A percentile compares a stretch with the other conserved stretches of the same genome.
These are phyloP conservation scores for Phaeolepiota aurea DNA, from an alignment of 768 basidiomycete genomes.

Conservation along the genomic window DNA sequence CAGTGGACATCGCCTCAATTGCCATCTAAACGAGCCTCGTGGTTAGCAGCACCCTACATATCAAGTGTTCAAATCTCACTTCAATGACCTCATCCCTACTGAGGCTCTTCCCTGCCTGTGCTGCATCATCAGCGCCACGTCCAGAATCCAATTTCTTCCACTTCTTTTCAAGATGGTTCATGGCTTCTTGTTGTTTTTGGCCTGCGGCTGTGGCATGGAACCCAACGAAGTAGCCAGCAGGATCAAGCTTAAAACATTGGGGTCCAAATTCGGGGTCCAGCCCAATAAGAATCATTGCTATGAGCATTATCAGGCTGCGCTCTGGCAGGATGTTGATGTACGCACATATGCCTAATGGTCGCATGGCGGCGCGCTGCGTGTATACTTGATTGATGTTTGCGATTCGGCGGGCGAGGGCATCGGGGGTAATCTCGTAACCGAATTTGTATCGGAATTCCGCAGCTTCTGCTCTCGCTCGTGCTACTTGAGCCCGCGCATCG, in stretches of 20 bases:
- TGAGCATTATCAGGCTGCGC: background rate
- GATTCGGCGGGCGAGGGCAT: constrained; percentile 87
- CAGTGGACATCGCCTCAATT: constrained; percentile 89
- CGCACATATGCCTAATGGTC: constrained; percentile 91
- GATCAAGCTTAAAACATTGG: constrained; percentile 97
- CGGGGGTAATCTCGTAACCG: constrained; percentile 97
- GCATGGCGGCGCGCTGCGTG: constrained; percentile 95
- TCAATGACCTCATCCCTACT: constrained; percentile 81
- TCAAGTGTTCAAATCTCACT: constrained; percentile 36
- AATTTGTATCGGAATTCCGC: constrained; percentile 93
- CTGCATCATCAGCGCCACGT: constrained; percentile 70
- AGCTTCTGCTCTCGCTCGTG: constrained; percentile 81
- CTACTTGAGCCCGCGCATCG: constrained; percentile 86
- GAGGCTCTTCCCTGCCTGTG: constrained; percentile 65
- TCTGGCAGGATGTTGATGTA: constrained; percentile 2
- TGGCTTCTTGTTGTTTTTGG: constrained; percentile 96
- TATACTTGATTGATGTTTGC: constrained; percentile 99
- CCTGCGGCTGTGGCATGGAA: constrained; percentile 97
- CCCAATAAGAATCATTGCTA: constrained; percentile 97
- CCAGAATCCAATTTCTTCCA: constrained; percentile 92
- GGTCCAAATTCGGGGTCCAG: constrained; percentile 86
- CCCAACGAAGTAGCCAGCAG: constrained; percentile 97
- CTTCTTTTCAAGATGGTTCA: constrained; percentile 97
- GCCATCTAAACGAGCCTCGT: constrained; percentile 52
- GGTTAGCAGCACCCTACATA: background rate